phyloP scores from a whole-genome alignment of 768 basidiomycete species.

The Phylloporus arenicola region DNA sequence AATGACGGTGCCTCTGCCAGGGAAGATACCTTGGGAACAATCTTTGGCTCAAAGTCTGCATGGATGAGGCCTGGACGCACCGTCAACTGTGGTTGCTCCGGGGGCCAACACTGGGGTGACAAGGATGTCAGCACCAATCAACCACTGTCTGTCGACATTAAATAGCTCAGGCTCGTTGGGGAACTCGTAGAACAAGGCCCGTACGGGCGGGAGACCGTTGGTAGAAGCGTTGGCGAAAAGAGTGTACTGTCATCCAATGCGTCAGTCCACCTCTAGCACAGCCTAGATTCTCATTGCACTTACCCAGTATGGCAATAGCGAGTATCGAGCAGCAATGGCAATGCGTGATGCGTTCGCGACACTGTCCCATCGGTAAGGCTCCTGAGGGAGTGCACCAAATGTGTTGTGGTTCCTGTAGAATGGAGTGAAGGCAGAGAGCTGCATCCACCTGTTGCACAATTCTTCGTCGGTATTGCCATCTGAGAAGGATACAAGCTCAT shows the following conservation, averaged over 20 bases:
- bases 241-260: conserved; percentile 46
- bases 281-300: conserved; percentile 36
- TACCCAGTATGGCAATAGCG: conserved; percentile 77
- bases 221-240: conserved; percentile 66
- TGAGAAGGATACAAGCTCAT: conserved; percentile 17
- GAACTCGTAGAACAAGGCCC: conserved; percentile 77
- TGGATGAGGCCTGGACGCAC: conserved; percentile 29
- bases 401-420: conserved; percentile 81
- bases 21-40: conserved; percentile 38
- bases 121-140: conserved; percentile 65
- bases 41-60: background rate
- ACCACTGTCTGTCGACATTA: conserved; percentile 61
- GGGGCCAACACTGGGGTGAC: conserved; percentile 72
- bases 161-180: conserved; percentile 62
- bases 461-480: conserved; percentile 70
- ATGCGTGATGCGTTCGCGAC: conserved; percentile 69
- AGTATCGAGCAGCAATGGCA: conserved; percentile 67
- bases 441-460: conserved; percentile 83
- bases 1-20: conserved; percentile 39
- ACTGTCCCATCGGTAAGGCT: conserved; percentile 77
- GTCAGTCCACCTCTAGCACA: too few species aligned
- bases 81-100: conserved; percentile 62
- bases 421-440: conserved; percentile 74
- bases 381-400: conserved; percentile 63
- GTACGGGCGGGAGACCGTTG: conserved; percentile 63